These are phyloP conservation scores for Acanthamoeba divionensis DNA, from an alignment of 208 protist genomes.

Conservation along the genomic window DNA sequence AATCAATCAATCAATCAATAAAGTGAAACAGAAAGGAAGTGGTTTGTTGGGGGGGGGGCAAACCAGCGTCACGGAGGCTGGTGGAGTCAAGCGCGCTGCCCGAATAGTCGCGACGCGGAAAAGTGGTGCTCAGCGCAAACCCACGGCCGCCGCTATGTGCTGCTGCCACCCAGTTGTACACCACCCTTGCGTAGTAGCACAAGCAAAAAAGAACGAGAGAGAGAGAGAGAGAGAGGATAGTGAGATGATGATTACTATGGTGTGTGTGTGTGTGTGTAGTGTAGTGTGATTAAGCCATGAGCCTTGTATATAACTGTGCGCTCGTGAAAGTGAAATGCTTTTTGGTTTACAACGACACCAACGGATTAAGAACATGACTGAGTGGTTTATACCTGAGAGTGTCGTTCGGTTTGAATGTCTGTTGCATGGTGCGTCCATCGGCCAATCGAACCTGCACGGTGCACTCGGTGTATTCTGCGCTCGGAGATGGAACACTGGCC, in stretches of 20 bases:
- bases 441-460: not conserved
- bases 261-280: too few relatives aligned
- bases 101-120: slow-evolving; percentile 8
- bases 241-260: too few relatives aligned
- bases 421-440: not conserved
- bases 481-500: too few relatives aligned
- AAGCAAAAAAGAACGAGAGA: too few relatives aligned
- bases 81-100: not conserved
- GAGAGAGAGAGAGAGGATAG: too few relatives aligned
- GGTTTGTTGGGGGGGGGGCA: not conserved
- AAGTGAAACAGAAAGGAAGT: not conserved
- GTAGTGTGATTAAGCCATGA: too few relatives aligned
- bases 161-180: not conserved
- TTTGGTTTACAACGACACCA: too few relatives aligned
- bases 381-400: too few relatives aligned
- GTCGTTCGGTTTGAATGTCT: not conserved
- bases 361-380: too few relatives aligned
- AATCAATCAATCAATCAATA: not conserved
- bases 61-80: not conserved
- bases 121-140: slow-evolving; percentile 9
- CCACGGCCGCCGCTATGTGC: not conserved
- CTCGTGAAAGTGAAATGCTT: too few relatives aligned
- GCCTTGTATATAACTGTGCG: too few relatives aligned
- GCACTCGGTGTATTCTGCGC: not conserved
- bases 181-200: too few relatives aligned